Base-by-base conservation (phyloP, 2,329 filamentous ascomycete species). In the Neopestalotiopsis sp. region DNA sequence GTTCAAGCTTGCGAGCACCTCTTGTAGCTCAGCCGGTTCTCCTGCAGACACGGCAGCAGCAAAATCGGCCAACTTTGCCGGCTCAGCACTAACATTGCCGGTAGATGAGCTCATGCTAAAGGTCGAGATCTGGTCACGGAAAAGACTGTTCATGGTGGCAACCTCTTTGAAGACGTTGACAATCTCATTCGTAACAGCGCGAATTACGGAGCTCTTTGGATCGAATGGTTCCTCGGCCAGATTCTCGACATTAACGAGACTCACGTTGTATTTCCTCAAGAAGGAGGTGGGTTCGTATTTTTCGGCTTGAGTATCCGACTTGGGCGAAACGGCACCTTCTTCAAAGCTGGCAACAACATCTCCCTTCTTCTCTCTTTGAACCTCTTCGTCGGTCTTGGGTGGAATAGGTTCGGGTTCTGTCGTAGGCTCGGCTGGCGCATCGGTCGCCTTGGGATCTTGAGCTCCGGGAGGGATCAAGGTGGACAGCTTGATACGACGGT, bases 91-190 rank as follows among this genome's bases (percentile, higher is more conserved):
- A 65, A 99, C 93, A 75, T 98, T 99, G 67, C 95, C 95, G 0
- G 95, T 93, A 10, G 94, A 97, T 75, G 97, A 94, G 75, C 94
- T 97, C 86, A 97, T 97, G 38, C 94, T 95, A 78, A 98, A 99
- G 1, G 95, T 97, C 0, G 95, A 97, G 67, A 99, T 97, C 78
- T 99, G 96, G 77, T 99, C 96, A 69, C 95, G 90, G 86, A 99
- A 99, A 24, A 99, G 87, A 70, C 93, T 94, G 83, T 98, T 99
- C 81, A 98, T 90, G 59, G 91, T 92, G 10, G 95, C 95, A 67
- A 99, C 94, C 79, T 98, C 95, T 83, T 98, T 98, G 86, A 98
- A 98, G 0, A 97, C 96, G 79, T 98, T 98, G 78, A 99, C 94
- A 71, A 99, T 98, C 83, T 99, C 97, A 76, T 95, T 97, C 64